Percentiles rank a stretch among this genome's conserved stretches.
phyloP scores from a whole-genome alignment of 176 grass and related monocot species.

The Bromus sterilis region DNA sequence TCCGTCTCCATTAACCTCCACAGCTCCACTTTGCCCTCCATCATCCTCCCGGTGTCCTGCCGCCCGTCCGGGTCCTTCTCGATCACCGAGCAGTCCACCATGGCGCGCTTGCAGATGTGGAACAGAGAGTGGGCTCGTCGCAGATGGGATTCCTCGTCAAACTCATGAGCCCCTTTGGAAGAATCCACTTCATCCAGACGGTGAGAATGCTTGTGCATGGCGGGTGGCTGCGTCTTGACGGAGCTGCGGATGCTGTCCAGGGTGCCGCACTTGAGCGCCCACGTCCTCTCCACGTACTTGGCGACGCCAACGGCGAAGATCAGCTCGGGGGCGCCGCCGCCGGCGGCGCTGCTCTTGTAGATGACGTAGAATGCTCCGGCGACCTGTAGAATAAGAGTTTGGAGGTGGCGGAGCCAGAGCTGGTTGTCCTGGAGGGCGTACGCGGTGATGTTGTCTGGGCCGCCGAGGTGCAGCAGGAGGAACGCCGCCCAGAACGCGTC shows the following conservation, averaged over 20 bases:
- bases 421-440: no score
- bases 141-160: no score
- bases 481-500: no score
- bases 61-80: neutral
- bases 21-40: neutral
- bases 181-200: neutral
- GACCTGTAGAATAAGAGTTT: no score
- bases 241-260: neutral
- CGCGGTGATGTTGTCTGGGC: no score
- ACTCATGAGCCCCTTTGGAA: neutral
- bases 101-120: neutral
- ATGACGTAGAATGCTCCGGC: no score
- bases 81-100: neutral
- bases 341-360: no score
- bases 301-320: neutral
- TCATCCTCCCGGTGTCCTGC: neutral
- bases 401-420: no score
- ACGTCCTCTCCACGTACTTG: constrained; percentile 5
- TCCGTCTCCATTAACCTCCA: constrained; percentile 4
- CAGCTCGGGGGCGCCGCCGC: neutral
- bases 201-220: no score
- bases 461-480: no score
- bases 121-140: neutral
- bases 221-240: neutral
- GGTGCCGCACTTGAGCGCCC: neutral